These are phyloP conservation scores for Epichloe uncinata DNA, from an alignment of 2,329 filamentous ascomycete genomes.

Conservation along the genomic window DNA sequence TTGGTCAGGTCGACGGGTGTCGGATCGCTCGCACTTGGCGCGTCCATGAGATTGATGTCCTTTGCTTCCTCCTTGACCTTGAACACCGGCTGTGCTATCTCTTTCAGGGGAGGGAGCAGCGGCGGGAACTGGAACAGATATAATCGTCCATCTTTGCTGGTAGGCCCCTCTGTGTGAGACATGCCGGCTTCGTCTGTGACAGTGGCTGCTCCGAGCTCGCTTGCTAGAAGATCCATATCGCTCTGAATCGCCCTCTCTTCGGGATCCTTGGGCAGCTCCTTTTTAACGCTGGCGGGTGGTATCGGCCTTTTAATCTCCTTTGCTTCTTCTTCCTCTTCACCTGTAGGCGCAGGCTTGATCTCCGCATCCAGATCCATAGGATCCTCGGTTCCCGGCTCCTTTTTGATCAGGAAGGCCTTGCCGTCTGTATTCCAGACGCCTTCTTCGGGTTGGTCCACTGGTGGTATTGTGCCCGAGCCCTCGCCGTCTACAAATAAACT, in stretches of 20 bases:
- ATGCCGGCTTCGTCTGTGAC: slow-evolving; percentile 18
- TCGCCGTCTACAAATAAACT: slow-evolving; percentile 32
- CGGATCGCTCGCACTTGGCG: slow-evolving; percentile 3
- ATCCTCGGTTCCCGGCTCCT: slow-evolving; percentile 29
- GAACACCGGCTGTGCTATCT: slow-evolving; percentile 12
- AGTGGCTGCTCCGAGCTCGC: slow-evolving; percentile 27
- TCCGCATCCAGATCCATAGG: slow-evolving; percentile 28
- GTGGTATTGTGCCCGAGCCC: slow-evolving; percentile 12
- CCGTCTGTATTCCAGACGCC: slow-evolving; percentile 31
- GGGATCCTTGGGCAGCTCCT: slow-evolving; percentile 18
- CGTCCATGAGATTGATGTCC: slow-evolving; percentile 25
- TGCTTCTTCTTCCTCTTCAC: slow-evolving; percentile 10
- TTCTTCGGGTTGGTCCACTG: slow-evolving; percentile 21
- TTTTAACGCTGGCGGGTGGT: slow-evolving; percentile 11
- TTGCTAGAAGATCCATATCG: slow-evolving; percentile 28
- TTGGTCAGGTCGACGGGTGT: slow-evolving; percentile 30
- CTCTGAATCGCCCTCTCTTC: slow-evolving; percentile 26
- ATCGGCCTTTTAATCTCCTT: slow-evolving; percentile 13
- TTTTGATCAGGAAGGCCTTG: slow-evolving; percentile 27
- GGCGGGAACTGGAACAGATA: slow-evolving; percentile 55
- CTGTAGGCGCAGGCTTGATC: slow-evolving; percentile 10
- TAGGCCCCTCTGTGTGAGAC: slow-evolving; percentile 14
- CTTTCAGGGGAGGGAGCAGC: slow-evolving; percentile 41
- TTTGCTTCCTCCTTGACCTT: slow-evolving; percentile 31
- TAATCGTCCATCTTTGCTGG: slow-evolving; percentile 39